These are phyloP conservation scores for Termitomyces sp. DNA, from an alignment of 1,284 basidiomycete genomes.

Conservation along the genomic window DNA sequence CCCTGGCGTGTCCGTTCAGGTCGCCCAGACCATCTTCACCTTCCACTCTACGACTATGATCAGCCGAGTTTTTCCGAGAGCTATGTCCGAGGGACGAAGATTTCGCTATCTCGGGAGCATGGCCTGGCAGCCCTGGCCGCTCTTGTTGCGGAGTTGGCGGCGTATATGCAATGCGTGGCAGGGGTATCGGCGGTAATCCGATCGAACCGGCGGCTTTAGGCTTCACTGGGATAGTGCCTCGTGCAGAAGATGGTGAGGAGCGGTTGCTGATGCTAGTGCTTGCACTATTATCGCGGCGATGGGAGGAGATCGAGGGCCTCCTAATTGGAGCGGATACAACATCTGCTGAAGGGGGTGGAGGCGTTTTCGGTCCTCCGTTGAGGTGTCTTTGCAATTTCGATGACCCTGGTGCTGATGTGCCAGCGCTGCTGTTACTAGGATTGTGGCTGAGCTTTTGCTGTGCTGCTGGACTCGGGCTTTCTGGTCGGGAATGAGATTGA, in stretches of 20 bases:
- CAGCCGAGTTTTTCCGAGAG: slow-evolving; percentile 15
- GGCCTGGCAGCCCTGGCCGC: not conserved
- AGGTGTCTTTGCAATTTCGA: slow-evolving; percentile 19
- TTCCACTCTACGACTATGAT: slow-evolving; percentile 10
- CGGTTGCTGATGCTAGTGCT: slow-evolving; percentile 15
- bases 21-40: slow-evolving; percentile 20
- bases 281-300: slow-evolving; percentile 16
- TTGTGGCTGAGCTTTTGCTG: slow-evolving; percentile 16
- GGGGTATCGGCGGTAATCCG: slow-evolving; percentile 21
- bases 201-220: slow-evolving; percentile 17
- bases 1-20: slow-evolving; percentile 11
- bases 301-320: slow-evolving; percentile 17
- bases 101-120: slow-evolving; percentile 14
- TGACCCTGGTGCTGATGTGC: slow-evolving; percentile 16
- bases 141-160: not conserved
- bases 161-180: not conserved
- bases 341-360: slow-evolving; percentile 13
- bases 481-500: slow-evolving; percentile 20
- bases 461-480: slow-evolving; percentile 26
- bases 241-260: slow-evolving; percentile 10
- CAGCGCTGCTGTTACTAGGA: slow-evolving; percentile 14
- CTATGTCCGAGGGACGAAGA: slow-evolving; percentile 12
- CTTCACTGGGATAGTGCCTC: slow-evolving; percentile 2
- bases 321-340: slow-evolving; percentile 19
- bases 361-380: slow-evolving; percentile 16